Conservation (phyloP, 441 rosid genomes). For the Iberis amara region DNA sequence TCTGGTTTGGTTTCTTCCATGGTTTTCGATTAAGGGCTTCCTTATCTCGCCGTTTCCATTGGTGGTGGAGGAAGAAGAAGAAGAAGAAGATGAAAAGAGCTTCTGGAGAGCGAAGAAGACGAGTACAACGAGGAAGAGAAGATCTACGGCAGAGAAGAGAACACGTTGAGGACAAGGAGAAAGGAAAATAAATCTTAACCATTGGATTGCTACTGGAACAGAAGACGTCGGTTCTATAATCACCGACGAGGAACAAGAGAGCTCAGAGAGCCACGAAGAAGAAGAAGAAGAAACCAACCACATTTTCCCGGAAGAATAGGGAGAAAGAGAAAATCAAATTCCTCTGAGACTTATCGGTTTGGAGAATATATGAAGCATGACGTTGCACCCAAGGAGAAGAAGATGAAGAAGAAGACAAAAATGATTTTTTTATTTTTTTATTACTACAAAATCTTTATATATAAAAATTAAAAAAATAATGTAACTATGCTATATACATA, state of each 20-base stretch:
- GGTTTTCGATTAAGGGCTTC: constrained; percentile 48
- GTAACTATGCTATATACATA: too few species aligned
- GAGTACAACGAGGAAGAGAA: constrained; percentile 46
- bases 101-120: constrained; percentile 44
- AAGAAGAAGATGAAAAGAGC: constrained; percentile 40
- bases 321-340: background rate
- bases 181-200: constrained; percentile 72
- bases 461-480: too few species aligned
- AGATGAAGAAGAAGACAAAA: too few species aligned
- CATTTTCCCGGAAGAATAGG: background rate
- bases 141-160: constrained; percentile 48
- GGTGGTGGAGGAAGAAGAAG: too few species aligned
- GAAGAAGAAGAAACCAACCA: constrained; percentile 37
- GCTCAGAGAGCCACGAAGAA: constrained; percentile 48
- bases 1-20: constrained; percentile 29
- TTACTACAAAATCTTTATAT: too few species aligned
- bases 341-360: background rate
- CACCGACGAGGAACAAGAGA: constrained; percentile 54
- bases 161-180: constrained; percentile 82
- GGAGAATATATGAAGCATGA: too few species aligned
- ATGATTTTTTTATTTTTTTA: too few species aligned
- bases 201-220: constrained; percentile 42
- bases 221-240: constrained; percentile 31
- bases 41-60: constrained; percentile 24
- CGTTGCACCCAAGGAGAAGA: too few species aligned